Evolutionary conservation across 2,329 filamentous ascomycete genomes (phyloP).

Genomic region (Camptophora hylomeconis): DNA sequence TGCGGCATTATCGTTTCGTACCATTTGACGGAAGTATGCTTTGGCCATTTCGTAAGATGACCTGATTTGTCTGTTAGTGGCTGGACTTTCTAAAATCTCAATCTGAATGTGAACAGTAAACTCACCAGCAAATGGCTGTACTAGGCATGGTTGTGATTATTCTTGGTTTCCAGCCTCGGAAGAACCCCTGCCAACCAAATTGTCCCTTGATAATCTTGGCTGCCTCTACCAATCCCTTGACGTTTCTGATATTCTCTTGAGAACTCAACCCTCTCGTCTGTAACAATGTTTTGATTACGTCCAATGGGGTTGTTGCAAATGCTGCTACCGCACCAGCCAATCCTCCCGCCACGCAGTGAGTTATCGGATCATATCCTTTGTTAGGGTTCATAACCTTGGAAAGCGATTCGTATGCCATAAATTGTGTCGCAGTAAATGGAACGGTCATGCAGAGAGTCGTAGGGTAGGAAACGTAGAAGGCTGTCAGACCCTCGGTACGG

Average conservation of each 20-base stretch:
- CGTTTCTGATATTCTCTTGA: constrained; percentile 70
- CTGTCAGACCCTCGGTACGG: constrained; percentile 69
- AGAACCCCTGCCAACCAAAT: constrained; percentile 77
- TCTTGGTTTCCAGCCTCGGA: constrained; percentile 80
- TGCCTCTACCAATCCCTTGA: constrained; percentile 68
- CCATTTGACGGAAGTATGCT: constrained; percentile 46
- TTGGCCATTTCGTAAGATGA: constrained; percentile 57
- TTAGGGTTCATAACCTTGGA: constrained; percentile 84
- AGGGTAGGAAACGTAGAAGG: constrained; percentile 97
- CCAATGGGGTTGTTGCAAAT: constrained; percentile 86
- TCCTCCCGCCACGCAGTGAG: constrained; percentile 84
- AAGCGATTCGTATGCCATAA: constrained; percentile 93
- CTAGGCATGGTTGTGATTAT: constrained; percentile 96
- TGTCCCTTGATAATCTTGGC: constrained; percentile 69
- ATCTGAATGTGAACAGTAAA: too few species aligned
- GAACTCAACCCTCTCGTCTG: constrained; percentile 79
- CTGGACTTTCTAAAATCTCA: too few species aligned
- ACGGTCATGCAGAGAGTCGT: constrained; percentile 98
- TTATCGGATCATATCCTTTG: constrained; percentile 71
- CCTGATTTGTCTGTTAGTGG: too few species aligned
- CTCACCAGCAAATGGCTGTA: constrained; percentile 96
- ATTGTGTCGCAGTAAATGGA: constrained; percentile 91
- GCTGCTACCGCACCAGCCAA: constrained; percentile 88
- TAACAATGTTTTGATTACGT: constrained; percentile 95
- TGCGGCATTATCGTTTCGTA: constrained; percentile 18